Percentiles rank a stretch among this genome's conserved stretches.
Conservation (phyloP, 371 early-diverging fungal genomes). For the Mucor velutinosus region DNA sequence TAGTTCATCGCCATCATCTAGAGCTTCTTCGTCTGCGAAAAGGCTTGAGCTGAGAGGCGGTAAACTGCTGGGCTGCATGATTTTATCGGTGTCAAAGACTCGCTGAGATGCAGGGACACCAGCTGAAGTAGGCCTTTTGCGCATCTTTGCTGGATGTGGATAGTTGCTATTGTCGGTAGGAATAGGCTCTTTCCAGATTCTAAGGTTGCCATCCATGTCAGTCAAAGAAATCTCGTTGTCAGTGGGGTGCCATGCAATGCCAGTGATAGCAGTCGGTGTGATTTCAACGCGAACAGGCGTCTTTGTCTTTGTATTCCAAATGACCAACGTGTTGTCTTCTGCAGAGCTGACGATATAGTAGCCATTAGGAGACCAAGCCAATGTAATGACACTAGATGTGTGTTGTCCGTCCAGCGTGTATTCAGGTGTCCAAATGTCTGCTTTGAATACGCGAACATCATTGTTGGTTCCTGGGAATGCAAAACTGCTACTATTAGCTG, state of each 20-base stretch:
- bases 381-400: constrained; percentile 36
- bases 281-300: constrained; percentile 24
- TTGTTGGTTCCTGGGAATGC: constrained; percentile 55
- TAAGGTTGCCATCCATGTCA: constrained; percentile 41
- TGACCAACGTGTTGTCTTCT: constrained; percentile 40
- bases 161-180: constrained; percentile 36
- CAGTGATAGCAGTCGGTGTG: constrained; percentile 30
- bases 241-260: constrained; percentile 58
- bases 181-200: constrained; percentile 52
- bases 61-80: not conserved
- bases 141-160: constrained; percentile 21
- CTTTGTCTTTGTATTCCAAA: constrained; percentile 54
- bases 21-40: constrained; percentile 1
- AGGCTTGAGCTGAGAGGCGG: not conserved
- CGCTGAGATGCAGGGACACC: not conserved
- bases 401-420: constrained; percentile 39
- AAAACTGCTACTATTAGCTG: constrained; percentile 53
- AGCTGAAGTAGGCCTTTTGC: not conserved
- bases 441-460: constrained; percentile 46
- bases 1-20: not conserved
- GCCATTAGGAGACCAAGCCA: constrained; percentile 70
- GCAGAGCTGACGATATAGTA: constrained; percentile 50
- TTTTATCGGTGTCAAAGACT: not conserved
- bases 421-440: constrained; percentile 42
- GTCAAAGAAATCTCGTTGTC: constrained; percentile 45